These are phyloP conservation scores for Coccomyxa sp. DNA, from an alignment of 139 green algal genomes.

Conservation along the genomic window DNA sequence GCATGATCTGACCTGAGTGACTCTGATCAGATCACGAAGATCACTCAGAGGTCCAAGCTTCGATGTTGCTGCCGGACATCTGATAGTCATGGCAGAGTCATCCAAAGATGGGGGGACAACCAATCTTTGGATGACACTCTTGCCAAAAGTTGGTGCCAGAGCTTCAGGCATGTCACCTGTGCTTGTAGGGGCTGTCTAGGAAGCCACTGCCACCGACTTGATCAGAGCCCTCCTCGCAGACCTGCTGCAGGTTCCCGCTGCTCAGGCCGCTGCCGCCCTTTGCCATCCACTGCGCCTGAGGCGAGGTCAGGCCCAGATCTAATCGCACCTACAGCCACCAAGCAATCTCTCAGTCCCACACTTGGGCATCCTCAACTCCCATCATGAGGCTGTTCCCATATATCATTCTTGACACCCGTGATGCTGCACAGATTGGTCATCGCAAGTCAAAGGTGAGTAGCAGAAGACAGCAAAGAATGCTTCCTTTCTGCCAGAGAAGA, in stretches of 20 bases:
- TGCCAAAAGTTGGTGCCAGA: not conserved
- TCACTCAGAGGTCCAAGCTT: too few relatives aligned
- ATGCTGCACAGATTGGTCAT: not conserved
- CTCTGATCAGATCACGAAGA: too few relatives aligned
- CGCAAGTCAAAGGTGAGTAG: not conserved
- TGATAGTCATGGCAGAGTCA: too few relatives aligned
- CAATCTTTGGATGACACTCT: not conserved
- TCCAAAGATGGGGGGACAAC: too few relatives aligned
- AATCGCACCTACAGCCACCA: conserved; percentile 14
- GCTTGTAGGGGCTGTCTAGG: not conserved
- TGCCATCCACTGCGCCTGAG: conserved; percentile 6
- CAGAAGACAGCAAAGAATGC: not conserved
- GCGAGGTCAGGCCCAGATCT: conserved; percentile 52
- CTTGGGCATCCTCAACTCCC: not conserved
- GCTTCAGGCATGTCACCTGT: not conserved
- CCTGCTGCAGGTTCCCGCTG: not conserved
- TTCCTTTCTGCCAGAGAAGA: too few relatives aligned
- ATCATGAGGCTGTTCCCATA: not conserved
- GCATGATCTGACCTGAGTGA: too few relatives aligned
- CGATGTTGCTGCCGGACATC: too few relatives aligned
- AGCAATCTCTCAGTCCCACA: too few relatives aligned
- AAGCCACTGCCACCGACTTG: not conserved
- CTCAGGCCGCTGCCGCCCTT: not conserved
- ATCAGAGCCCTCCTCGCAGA: not conserved
- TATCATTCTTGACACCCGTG: not conserved